These are phyloP conservation scores for Calonectria fujianensis DNA, from an alignment of 2,329 filamentous ascomycete species.

Conservation along the genomic window DNA sequence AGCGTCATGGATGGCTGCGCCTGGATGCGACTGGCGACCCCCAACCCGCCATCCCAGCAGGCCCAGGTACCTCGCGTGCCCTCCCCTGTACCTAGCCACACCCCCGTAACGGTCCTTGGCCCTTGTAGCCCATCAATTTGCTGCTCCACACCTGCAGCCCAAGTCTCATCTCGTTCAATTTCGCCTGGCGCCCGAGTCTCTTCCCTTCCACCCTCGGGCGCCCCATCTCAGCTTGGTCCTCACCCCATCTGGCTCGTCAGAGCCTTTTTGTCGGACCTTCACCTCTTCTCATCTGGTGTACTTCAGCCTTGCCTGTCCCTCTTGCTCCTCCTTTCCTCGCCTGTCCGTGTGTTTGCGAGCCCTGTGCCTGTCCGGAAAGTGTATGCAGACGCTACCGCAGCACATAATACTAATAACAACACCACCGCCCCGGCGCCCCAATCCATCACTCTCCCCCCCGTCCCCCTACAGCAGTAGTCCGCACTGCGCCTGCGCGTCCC, in stretches of 20 bases:
- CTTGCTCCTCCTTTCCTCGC: constrained; percentile 35
- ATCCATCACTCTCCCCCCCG: constrained; percentile 47
- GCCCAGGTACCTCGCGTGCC: constrained; percentile 13
- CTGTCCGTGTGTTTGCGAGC: constrained; percentile 42
- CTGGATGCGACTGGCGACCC: constrained; percentile 8
- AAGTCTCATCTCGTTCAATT: constrained; percentile 58
- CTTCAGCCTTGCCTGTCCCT: constrained; percentile 43
- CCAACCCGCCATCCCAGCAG: constrained; percentile 15
- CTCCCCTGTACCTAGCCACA: constrained; percentile 32
- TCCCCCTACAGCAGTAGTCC: constrained; percentile 52
- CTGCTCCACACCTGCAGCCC: constrained; percentile 53
- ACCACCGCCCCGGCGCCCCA: constrained; percentile 49
- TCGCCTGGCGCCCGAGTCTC: constrained; percentile 56
- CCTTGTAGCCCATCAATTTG: constrained; percentile 37
- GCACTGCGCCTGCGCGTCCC: constrained; percentile 47
- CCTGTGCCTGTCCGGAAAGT: constrained; percentile 46
- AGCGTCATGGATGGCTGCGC: background rate
- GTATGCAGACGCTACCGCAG: constrained; percentile 53
- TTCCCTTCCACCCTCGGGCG: constrained; percentile 48
- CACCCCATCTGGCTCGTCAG: constrained; percentile 51
- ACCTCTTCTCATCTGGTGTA: constrained; percentile 34
- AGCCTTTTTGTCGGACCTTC: constrained; percentile 45
- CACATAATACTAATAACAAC: constrained; percentile 50
- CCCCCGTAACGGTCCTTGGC: constrained; percentile 37
- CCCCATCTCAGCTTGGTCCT: constrained; percentile 54